Evolutionary conservation across 2,329 filamentous ascomycete genomes (phyloP).

Genomic region (Curvularia hawaiiensis): DNA sequence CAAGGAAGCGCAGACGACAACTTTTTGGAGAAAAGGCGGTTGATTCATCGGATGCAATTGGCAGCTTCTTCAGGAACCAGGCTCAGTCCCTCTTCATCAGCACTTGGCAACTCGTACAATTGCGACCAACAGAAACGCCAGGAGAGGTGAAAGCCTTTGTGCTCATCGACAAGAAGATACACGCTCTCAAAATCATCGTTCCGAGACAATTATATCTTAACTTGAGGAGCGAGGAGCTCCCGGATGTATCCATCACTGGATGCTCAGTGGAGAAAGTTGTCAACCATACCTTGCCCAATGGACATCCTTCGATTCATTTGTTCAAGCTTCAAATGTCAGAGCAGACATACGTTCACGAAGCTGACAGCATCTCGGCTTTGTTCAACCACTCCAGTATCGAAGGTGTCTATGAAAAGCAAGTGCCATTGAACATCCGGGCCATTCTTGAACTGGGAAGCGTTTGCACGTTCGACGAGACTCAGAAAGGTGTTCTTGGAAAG

Average conservation of each 20-base stretch:
- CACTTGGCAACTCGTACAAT: conserved; percentile 93
- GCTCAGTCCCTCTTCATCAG: conserved; percentile 88
- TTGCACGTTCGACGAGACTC: conserved; percentile 91
- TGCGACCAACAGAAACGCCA: conserved; percentile 79
- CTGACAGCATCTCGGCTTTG: conserved; percentile 78
- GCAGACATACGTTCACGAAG: conserved; percentile 82
- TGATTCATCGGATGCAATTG: conserved; percentile 64
- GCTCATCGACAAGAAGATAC: conserved; percentile 90
- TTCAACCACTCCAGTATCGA: conserved; percentile 95
- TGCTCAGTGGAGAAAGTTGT: conserved; percentile 93
- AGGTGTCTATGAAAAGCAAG: conserved; percentile 93
- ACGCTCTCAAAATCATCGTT: conserved; percentile 85
- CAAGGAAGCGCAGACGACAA: conserved; percentile 81
- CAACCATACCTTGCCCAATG: conserved; percentile 90
- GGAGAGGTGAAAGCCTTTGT: conserved; percentile 89
- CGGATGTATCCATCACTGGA: conserved; percentile 83
- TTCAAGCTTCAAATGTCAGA: conserved; percentile 94
- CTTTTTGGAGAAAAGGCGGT: conserved; percentile 85
- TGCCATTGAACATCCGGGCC: conserved; percentile 85
- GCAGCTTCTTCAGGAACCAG: conserved; percentile 84
- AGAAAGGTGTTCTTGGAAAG: conserved; percentile 87
- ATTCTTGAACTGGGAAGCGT: conserved; percentile 87
- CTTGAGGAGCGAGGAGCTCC: conserved; percentile 82
- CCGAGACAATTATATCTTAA: conserved; percentile 91
- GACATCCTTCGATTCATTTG: conserved; percentile 89